Percentiles rank a stretch among this genome's conserved stretches.
phyloP scores from a whole-genome alignment of 805 yeast species.

The Scheffersomyces coipomensis region DNA sequence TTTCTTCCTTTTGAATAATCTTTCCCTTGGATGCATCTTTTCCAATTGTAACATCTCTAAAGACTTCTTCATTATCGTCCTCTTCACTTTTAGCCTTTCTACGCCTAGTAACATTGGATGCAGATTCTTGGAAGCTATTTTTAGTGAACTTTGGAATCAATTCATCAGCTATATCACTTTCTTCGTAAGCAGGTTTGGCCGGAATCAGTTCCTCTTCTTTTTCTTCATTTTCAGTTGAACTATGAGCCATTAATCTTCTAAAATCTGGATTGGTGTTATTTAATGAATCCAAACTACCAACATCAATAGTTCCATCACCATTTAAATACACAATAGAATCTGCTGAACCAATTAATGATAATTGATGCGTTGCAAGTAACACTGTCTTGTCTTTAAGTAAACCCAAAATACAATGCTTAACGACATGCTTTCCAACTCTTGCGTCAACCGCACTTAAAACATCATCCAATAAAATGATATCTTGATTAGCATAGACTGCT shows the following conservation, averaged over 20 bases:
- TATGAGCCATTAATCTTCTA: constrained; percentile 38
- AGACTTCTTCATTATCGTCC: constrained; percentile 15
- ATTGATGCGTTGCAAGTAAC: constrained; percentile 80
- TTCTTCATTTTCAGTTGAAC: too few species aligned
- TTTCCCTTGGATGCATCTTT: constrained; percentile 11
- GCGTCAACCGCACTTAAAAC: constrained; percentile 86
- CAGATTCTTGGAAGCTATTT: not conserved
- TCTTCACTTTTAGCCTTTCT: constrained; percentile 3
- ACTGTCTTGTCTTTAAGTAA: constrained; percentile 59
- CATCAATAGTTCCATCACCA: constrained; percentile 58
- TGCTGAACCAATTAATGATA: constrained; percentile 69
- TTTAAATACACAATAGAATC: constrained; percentile 68
- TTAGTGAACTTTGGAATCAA: not conserved
- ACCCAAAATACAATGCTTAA: constrained; percentile 67
- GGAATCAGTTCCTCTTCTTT: not conserved
- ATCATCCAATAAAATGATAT: constrained; percentile 72
- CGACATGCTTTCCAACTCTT: constrained; percentile 77
- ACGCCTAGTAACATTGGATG: not conserved
- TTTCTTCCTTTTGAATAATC: constrained; percentile 46
- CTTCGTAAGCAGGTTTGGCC: not conserved
- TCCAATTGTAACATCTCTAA: constrained; percentile 8
- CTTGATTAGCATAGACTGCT: constrained; percentile 69
- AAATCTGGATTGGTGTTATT: constrained; percentile 34
- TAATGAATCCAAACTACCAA: constrained; percentile 62
- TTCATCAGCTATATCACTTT: not conserved